A percentile compares a stretch with the other conserved stretches of the same genome.
Evolutionary conservation across 495 filamentous ascomycete species (phyloP).

Genomic region (Neurospora tetraspora): DNA sequence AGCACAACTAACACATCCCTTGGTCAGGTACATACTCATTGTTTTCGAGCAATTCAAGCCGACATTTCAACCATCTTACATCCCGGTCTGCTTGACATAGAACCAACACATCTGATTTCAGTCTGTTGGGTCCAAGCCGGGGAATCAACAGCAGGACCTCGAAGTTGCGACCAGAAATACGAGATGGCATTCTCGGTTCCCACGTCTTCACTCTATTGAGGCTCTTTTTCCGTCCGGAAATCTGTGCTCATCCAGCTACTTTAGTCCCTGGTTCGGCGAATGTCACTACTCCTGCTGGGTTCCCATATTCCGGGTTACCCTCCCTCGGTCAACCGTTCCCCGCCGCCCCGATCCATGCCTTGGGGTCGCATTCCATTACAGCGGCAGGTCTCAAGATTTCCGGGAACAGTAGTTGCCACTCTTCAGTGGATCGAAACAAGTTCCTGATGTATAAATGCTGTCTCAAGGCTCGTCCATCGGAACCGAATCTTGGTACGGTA

Average conservation of each 20-base stretch:
- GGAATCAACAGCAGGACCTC: not conserved
- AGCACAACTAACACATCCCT: not conserved
- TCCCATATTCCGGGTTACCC: constrained; percentile 16
- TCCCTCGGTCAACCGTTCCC: not conserved
- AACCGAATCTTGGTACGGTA: not conserved
- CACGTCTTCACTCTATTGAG: not conserved
- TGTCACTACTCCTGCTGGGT: not conserved
- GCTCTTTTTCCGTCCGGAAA: not conserved
- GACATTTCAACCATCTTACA: not conserved
- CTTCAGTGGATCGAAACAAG: not conserved
- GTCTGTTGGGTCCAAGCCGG: not conserved
- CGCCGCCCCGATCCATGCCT: constrained; percentile 9
- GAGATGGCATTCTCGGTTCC: not conserved
- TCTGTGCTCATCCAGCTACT: not conserved
- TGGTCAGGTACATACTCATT: not conserved
- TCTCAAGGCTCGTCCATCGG: not conserved
- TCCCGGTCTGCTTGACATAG: not conserved
- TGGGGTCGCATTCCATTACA: constrained; percentile 18
- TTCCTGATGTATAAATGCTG: not conserved
- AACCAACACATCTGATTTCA: not conserved
- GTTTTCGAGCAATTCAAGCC: not conserved
- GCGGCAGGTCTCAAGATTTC: constrained; percentile 5
- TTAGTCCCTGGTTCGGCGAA: not conserved
- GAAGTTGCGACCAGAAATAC: not conserved
- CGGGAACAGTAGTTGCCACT: constrained; percentile 6